phyloP scores from a whole-genome alignment of 1,139 yeast genomes.

The Casaregolazyma suthepensis region DNA sequence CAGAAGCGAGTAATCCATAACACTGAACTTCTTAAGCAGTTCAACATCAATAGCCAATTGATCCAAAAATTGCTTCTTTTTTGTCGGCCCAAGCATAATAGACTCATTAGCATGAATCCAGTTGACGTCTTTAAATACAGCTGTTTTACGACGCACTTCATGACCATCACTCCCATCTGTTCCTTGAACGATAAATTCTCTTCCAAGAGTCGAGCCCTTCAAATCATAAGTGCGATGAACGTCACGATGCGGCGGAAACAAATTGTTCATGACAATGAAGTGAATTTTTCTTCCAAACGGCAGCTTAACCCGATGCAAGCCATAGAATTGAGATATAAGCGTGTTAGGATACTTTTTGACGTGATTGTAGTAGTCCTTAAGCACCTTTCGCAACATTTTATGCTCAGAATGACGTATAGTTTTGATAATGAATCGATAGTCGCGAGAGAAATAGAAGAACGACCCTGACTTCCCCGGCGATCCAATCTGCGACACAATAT shows the following conservation, averaged over 20 bases:
- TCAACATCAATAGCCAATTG: conserved; percentile 75
- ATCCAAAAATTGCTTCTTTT: conserved; percentile 49
- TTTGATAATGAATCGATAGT: conserved; percentile 88
- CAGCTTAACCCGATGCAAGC: conserved; percentile 88
- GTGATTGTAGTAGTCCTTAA: conserved; percentile 74
- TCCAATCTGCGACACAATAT: conserved; percentile 83
- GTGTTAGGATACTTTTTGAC: conserved; percentile 84
- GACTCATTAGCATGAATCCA: conserved; percentile 65
- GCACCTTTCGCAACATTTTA: conserved; percentile 65
- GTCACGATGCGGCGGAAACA: conserved; percentile 91
- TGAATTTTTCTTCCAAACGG: conserved; percentile 83
- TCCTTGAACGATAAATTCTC: conserved; percentile 37
- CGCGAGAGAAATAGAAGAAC: conserved; percentile 90
- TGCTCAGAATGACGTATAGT: conserved; percentile 95
- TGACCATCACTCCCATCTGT: conserved; percentile 9
- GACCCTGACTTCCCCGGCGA: conserved; percentile 98
- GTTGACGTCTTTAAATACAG: conserved; percentile 74
- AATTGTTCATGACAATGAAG: conserved; percentile 92
- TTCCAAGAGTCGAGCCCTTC: conserved; percentile 90
- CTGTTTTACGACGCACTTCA: conserved; percentile 23
- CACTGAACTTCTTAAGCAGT: conserved; percentile 65
- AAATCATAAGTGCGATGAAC: conserved; percentile 83
- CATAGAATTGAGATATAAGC: conserved; percentile 86
- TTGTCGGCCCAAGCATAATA: conserved; percentile 68
- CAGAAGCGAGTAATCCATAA: conserved; percentile 91